Base-by-base conservation (phyloP, 2,329 filamentous ascomycete genomes). In the Penicillium sp. region DNA sequence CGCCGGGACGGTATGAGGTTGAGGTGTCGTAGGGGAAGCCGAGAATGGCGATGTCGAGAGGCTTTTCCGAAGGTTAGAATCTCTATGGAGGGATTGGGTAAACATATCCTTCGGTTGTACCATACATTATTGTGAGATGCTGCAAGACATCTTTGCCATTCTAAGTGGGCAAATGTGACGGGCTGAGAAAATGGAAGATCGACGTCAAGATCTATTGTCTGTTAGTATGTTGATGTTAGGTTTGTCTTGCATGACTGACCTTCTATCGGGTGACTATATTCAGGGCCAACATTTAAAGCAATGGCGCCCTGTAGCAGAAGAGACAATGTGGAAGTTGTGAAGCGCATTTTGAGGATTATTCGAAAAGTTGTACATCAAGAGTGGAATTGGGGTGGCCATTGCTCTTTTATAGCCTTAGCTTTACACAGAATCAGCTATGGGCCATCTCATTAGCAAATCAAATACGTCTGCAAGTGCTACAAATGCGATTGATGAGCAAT, bases 1-100 rank as follows among this genome's bases (percentile, higher is more conserved):
- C 67, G 19, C 71, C 70, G 4, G 69, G 67, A 4, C 71, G 65
- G 57, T 73, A 75, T 29, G 67, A 69, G 0, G 66, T 69, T 17
- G 67, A 65, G 4, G 70, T 73, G 57, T 75, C 72, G 54, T 69
- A 75, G 10, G 72, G 72, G 49, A 72, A 65, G 12, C 72, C 73
- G 12, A 74, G 59, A 49, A 74, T 60, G 10, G 63, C 67, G 52
- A 74, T 72, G 55, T 72, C 70, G 19, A 71, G 56, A 5, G 65
- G 62, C 48, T 57, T 15, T 31, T 23, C n/a, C 12, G 59, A 15
- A 13, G 6, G 23, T 47, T 47, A 40, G 21, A 4, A 4, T 21
- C 15, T 13, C 10, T 7, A 12, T 19, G 6, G 13, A 10, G 9
- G 15, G 2, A 35, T 38, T 23, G 42, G 31, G 31, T 6, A 33